Base-by-base conservation (phyloP, 2,329 filamentous ascomycete genomes). In the Colletotrichum tropicale region DNA sequence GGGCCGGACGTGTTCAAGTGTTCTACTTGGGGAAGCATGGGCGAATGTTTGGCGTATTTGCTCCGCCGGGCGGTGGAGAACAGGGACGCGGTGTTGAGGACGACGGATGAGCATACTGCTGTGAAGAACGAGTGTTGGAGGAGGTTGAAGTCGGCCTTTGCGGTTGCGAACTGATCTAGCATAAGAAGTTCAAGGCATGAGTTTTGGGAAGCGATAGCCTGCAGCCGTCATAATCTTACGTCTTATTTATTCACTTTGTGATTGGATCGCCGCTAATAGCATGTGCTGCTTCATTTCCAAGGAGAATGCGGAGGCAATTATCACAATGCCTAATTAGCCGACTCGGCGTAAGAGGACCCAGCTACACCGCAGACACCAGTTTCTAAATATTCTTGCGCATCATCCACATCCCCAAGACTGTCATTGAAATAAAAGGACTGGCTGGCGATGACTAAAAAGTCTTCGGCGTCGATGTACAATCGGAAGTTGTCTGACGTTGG, bases 41-140 rank as follows among this genome's bases (percentile, higher is more conserved):
- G 78, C 8, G 85, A 86, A 77, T 86, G 85, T 66, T 78, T 86
- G 75, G 83, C 80, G 12, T 86, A 86, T 73, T 78, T 86, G 26
- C 78, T 81, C 5, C 79, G 85, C 26, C 77, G 85, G 34, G 85
- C 84, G 6, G 79, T 84, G 5, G 85, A 86, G 81, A 86, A 86
- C 70, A 78, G 81, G 12, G 85, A 80, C 10, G 81, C 81, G 5
- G 80, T 81, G 12, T 79, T 80, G 3, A 77, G 82, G 55, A 84
- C 82, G 15, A 34, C 75, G 28, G 80, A 83, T 58, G 82, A 84
- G 75, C 83, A 83, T 8, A 15, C 56, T 5, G 82, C 82, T 1
- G 66, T 83, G 21, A 83, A 82, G 78, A 66, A 65, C 13, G 82
- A 83, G 76, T 79, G 77, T 7, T 75, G 78, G 77, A 80, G 81